Base-by-base conservation (phyloP, 805 yeast species). In the Saccharomyces kudriavzevii region DNA sequence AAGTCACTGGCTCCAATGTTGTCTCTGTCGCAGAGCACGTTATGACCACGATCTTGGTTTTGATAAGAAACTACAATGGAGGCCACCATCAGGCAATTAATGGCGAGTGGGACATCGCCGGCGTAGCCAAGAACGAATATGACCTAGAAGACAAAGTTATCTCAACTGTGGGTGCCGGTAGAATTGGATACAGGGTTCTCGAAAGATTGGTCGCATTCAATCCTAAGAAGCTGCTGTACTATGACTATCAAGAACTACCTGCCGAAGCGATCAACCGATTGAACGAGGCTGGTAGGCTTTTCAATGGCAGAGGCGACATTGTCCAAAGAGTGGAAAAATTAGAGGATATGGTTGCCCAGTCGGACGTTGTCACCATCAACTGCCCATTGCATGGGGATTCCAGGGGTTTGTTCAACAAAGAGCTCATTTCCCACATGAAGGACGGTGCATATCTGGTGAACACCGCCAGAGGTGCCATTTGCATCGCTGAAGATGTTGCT, bases 1-100 rank as follows among this genome's bases (percentile, higher is more conserved):
- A 87, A 71, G 94, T 87, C 52, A 87, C 95, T 27, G 92, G 94
- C 5, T 84, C 90, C 51, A 87, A 87, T 67, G 90, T 86, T 49
- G 79, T 77, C 24, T 83, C 90, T 14, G 94, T 87, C 48, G 92
- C 94, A 4, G 52, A 50, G 22, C 52, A 50, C 47, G 49, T 50
- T 43, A 13, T 45, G 26, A 22, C 52, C 28, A 50, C 49, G 3
- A 45, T 50, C 9, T 29, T 50, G 31, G 95, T 87, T 49, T 91
- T 94, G 14, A 84, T 87, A 40, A 79, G 90, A 66, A 87, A 87
- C 78, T 87, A 83, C 67, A 86, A 83, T 54, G 89, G 89, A 43
- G 87, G 90, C 27, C 90, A 87, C 67, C 81, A 82, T 52, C 87
- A 83, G 68, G 82, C 86, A 47, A 63, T 79, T 49, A 55, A 65